phyloP scores from a whole-genome alignment of 164 flowering plant genomes.

The Piper betle region DNA sequence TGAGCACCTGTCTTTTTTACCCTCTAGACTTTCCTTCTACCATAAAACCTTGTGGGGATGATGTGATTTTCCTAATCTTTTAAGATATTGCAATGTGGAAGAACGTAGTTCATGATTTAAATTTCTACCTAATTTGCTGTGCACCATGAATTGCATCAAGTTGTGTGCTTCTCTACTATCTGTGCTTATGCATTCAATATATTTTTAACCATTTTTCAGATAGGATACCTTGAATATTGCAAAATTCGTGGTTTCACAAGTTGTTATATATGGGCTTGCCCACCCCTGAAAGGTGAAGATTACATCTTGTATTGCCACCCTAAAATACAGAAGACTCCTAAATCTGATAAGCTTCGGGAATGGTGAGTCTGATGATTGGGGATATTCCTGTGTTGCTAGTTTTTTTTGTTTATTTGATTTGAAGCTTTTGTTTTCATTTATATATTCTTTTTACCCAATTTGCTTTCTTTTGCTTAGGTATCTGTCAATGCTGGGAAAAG shows the following conservation, averaged over 20 bases:
- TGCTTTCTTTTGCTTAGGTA: conserved; percentile 44
- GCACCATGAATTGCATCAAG: not conserved
- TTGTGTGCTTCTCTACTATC: too few relatives aligned
- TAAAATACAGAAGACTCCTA: conserved; percentile 97
- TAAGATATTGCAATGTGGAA: too few relatives aligned
- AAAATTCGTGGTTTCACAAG: conserved; percentile 89
- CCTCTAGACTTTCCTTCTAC: too few relatives aligned
- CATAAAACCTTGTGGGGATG: too few relatives aligned
- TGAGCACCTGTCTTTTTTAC: too few relatives aligned
- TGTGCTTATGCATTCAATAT: not conserved
- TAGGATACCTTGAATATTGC: conserved; percentile 96
- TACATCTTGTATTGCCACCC: conserved; percentile 97
- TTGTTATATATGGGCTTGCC: conserved; percentile 99
- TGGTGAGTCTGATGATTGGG: conserved; percentile 42
- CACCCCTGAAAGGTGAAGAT: conserved; percentile 98
- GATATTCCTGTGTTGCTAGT: not conserved
- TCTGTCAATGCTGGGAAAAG: conserved; percentile 82
- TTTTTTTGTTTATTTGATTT: not conserved
- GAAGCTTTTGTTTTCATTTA: not conserved
- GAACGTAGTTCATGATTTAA: too few relatives aligned
- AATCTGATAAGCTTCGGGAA: conserved; percentile 91
- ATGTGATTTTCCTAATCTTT: too few relatives aligned
- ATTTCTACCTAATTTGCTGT: too few relatives aligned
- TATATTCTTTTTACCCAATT: not conserved
- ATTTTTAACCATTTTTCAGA: conserved; percentile 27